A percentile compares a stretch with the other conserved stretches of the same genome.
Evolutionary conservation across 1,284 basidiomycete genomes (phyloP).

Genomic region (Cutaneotrichosporon daszewskae): DNA sequence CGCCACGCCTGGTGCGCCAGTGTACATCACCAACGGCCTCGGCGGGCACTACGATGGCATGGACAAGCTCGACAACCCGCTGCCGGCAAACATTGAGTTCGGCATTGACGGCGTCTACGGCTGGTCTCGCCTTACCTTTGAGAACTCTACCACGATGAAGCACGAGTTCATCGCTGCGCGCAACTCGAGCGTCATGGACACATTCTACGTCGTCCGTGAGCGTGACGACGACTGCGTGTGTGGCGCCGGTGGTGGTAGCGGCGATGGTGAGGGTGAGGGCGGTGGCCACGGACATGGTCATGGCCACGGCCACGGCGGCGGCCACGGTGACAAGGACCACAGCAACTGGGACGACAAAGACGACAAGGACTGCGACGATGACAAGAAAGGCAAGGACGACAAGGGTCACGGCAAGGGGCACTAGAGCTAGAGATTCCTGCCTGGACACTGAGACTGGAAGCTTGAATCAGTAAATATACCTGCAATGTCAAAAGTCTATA

Average conservation of each 20-base stretch:
- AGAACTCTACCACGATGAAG: slow-evolving; percentile 31
- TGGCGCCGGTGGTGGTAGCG: background rate
- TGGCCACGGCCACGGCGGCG: background rate
- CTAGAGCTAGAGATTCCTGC: background rate
- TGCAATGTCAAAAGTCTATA: background rate
- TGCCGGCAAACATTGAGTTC: slow-evolving; percentile 22
- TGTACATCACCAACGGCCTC: slow-evolving; percentile 37
- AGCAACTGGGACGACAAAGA: background rate
- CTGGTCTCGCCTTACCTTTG: slow-evolving; percentile 36
- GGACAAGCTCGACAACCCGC: slow-evolving; percentile 21
- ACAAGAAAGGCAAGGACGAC: background rate
- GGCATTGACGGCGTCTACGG: slow-evolving; percentile 32
- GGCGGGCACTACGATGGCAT: slow-evolving; percentile 41
- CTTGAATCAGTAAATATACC: background rate
- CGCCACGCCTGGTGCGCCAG: slow-evolving; percentile 20
- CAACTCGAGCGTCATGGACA: slow-evolving; percentile 23
- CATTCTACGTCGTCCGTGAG: slow-evolving; percentile 21
- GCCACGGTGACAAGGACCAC: background rate
- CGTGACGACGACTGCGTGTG: slow-evolving; percentile 5
- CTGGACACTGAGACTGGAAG: too few relatives aligned
- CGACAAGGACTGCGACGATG: background rate
- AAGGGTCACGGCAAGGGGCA: background rate
- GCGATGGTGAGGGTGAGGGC: slow-evolving; percentile 2
- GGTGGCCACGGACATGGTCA: background rate
- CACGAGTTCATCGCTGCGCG: slow-evolving; percentile 24